Percentiles rank a stretch among this genome's conserved stretches.
phyloP scores from a whole-genome alignment of 768 basidiomycete species.

The Auricularia sp. region DNA sequence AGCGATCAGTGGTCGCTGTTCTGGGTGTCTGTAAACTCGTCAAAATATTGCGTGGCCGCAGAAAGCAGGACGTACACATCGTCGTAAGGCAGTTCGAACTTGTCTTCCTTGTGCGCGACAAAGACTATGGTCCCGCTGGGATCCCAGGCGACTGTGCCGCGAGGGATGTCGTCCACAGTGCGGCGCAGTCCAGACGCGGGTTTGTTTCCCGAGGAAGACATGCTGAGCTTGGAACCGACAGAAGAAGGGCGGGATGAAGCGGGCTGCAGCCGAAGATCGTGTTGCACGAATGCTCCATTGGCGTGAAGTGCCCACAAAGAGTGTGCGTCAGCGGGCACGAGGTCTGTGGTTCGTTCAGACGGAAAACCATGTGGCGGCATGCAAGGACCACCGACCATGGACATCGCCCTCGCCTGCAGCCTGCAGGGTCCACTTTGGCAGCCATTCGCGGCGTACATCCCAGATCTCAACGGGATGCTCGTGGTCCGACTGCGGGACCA shows the following conservation, averaged over 20 bases:
- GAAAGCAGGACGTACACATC: not conserved
- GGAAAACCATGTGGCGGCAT: no score
- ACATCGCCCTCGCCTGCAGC: constrained; percentile 61
- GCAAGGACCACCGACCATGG: constrained; percentile 41
- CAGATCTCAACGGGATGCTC: constrained; percentile 62
- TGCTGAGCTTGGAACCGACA: not conserved
- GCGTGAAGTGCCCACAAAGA: constrained; percentile 63
- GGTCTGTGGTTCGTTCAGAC: constrained; percentile 32
- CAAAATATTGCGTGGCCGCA: no score
- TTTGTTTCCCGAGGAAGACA: not conserved
- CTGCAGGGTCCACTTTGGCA: constrained; percentile 72
- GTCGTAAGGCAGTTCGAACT: constrained; percentile 5
- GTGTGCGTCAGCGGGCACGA: constrained; percentile 61
- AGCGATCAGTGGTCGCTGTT: not conserved
- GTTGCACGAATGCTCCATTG: constrained; percentile 69
- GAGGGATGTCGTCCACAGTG: not conserved
- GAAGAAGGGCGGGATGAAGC: not conserved
- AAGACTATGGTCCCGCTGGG: constrained; percentile 1
- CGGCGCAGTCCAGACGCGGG: not conserved
- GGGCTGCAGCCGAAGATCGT: constrained; percentile 41
- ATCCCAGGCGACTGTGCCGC: not conserved
- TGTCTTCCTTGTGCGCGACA: not conserved
- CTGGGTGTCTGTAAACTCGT: not conserved
- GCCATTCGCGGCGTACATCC: constrained; percentile 74
- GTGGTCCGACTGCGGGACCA: constrained; percentile 58